Evolutionary conservation across 1,284 basidiomycete species (phyloP), one percentile per base, ranked within the genome.

Genomic region (Ustilago lituana): DNA sequence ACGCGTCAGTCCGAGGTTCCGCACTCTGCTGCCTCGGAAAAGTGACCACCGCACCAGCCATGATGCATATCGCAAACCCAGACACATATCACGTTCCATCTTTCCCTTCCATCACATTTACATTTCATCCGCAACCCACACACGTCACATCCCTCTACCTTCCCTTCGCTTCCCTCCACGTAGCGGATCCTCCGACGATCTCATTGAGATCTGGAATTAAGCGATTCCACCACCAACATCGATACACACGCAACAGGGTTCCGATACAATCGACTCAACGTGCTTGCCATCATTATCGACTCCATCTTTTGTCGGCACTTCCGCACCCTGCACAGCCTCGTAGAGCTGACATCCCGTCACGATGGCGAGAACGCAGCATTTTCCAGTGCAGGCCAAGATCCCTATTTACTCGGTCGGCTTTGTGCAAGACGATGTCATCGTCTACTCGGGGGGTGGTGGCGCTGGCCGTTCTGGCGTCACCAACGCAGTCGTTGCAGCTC

Each of bases 401-500:
- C 79, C 79, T 11, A 68, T 81, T 46, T 81, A 81, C 46, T 78
- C 79, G 35, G 44, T 81, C 32, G 67, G 52, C 36, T 80, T 78
- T 44, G 26, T 73, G 12, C 50, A 66, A 24, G 67, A 75, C 17
- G 47, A 73, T 33, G 57, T 76, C 29, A 43, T 81, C 27, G 58
- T 78, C 37, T 80, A 77, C 48, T 78, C 71, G 1, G 79, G 79
- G 12, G 79, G 79, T 12, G 79, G 79, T 27, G 79, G 79, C 23
- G 72, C 73, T 0, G 73, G 78, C 17, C 67, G 75, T 20, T 77
- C 68, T 26, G 79, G 79, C 17, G 76, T 81, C 29, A 57, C 74
- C 27, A 81, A 81, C 36, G 66, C 67, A 2, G 61, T 81, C 29
- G 76, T 80, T 7, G 67, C 67, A 33, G 67, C 61, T 1, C 57